Evolutionary conservation across 805 yeast genomes (phyloP), one percentile per base, ranked within the genome.

Genomic region (Ogataea pini): DNA sequence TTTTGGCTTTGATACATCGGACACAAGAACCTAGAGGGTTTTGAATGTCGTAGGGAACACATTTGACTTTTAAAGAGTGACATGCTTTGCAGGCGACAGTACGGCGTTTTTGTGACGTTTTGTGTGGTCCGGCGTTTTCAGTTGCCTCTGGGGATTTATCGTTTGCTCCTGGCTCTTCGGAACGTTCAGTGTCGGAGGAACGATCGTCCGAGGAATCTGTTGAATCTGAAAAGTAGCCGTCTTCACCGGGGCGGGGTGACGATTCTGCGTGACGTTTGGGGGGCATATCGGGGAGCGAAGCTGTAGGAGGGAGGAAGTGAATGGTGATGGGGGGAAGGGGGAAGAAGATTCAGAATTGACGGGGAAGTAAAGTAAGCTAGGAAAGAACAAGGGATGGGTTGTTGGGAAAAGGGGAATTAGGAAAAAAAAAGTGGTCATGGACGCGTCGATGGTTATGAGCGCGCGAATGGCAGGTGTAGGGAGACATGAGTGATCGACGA

Each of bases 21-120:
- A 77, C 68, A 67, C 97, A 90, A 0, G 91, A 80, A 3, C 85
- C 82, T 2, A 72, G 64, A 8, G 83, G 82, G 49, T 83, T 78
- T 25, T 71, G 59, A 34, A 72, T 64, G 60, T 83, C 83, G 1
- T 84, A 72, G 0, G 96, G 94, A 7, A 85, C 80, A 66, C 97
- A 90, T 57, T 85, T 82, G 28, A 90, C 96, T 61, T 90, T 90
- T 43, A 89, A 73, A 0, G 86, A 64, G 59, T 92, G 96, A 62
- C 97, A 90, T n/a, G 80, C 72, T 54, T 77, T 80, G 63, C 88
- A 83, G 1, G 87, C 87, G 12, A 79, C 81, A 0, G 83, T 66
- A 42, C 82, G 58, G 47, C 82, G 60, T 39, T 60, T 60, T 19
- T 41, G 20, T 12, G 42, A 52, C 9, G 42, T 24, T 7, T 33